phyloP scores from a whole-genome alignment of 352 stramenopile genomes.

The Phytophthora aleatoria region DNA sequence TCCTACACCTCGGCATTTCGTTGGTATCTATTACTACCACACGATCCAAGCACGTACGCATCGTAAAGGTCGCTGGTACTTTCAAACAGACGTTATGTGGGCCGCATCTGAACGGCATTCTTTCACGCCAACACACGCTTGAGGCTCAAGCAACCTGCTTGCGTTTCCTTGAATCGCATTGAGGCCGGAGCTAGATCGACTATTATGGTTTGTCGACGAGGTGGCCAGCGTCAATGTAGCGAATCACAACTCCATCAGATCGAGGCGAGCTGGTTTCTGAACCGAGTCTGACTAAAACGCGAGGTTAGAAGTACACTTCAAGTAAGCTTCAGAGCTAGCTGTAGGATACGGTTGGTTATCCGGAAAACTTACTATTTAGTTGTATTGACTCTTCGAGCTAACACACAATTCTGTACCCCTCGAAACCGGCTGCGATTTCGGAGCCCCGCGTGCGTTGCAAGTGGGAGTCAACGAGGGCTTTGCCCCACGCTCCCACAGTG shows the following conservation, averaged over 20 bases:
- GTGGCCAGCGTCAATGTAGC: slow-evolving; percentile 4
- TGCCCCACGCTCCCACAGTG: slow-evolving; percentile 1
- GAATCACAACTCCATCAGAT: slow-evolving; percentile 1
- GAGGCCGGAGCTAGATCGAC: slow-evolving; percentile 10
- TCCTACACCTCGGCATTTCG: neutral
- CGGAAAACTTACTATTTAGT: slow-evolving; percentile 8
- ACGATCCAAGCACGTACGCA: neutral
- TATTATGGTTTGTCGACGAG: slow-evolving; percentile 7
- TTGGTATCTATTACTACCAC: too few relatives aligned
- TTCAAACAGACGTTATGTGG: slow-evolving; percentile 2
- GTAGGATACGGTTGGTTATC: slow-evolving; percentile 8
- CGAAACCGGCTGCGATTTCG: slow-evolving; percentile 20
- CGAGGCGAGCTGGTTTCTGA: slow-evolving; percentile 11
- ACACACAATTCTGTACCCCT: slow-evolving; percentile 1
- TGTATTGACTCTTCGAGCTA: slow-evolving; percentile 9
- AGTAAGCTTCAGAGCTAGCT: neutral
- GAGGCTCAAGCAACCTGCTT: neutral
- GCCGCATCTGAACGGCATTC: neutral
- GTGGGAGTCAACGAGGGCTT: slow-evolving; percentile 15
- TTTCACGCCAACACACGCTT: neutral
- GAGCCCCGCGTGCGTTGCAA: slow-evolving; percentile 28
- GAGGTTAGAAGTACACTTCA: neutral
- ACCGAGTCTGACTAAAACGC: slow-evolving; percentile 11
- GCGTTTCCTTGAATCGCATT: slow-evolving; percentile 8
- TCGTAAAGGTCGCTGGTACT: slow-evolving; percentile 12